phyloP scores from a whole-genome alignment of 148 eudicot species.

The Chenopodium album region DNA sequence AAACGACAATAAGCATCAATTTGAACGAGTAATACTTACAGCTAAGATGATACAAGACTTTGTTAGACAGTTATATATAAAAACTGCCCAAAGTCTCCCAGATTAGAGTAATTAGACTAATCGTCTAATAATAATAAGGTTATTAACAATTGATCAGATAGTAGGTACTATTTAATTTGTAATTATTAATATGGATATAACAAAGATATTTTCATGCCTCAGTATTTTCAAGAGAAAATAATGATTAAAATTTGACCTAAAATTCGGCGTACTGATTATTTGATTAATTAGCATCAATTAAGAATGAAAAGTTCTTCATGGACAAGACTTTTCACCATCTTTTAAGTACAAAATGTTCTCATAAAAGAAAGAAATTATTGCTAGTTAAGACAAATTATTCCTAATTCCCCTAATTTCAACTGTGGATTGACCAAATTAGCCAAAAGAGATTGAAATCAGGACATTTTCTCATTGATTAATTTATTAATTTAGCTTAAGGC shows the following conservation, averaged over 20 bases:
- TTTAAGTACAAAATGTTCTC: not conserved
- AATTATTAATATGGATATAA: too few species aligned
- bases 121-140: too few species aligned
- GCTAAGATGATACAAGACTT: too few species aligned
- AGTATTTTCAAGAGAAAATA: not conserved
- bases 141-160: too few species aligned
- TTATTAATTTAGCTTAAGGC: not conserved
- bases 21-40: too few species aligned
- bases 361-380: not conserved
- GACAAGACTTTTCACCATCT: not conserved
- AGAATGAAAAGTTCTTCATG: not conserved
- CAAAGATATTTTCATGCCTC: too few species aligned
- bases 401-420: not conserved
- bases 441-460: not conserved
- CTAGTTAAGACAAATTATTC: not conserved
- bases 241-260: not conserved
- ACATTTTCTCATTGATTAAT: too few species aligned
- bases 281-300: not conserved
- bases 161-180: too few species aligned
- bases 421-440: not conserved
- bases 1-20: too few species aligned
- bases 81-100: too few species aligned
- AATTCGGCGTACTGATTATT: not conserved
- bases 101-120: too few species aligned
- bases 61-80: too few species aligned